phyloP scores from a whole-genome alignment of 1,284 basidiomycete genomes.

The Volvariella volvacea region DNA sequence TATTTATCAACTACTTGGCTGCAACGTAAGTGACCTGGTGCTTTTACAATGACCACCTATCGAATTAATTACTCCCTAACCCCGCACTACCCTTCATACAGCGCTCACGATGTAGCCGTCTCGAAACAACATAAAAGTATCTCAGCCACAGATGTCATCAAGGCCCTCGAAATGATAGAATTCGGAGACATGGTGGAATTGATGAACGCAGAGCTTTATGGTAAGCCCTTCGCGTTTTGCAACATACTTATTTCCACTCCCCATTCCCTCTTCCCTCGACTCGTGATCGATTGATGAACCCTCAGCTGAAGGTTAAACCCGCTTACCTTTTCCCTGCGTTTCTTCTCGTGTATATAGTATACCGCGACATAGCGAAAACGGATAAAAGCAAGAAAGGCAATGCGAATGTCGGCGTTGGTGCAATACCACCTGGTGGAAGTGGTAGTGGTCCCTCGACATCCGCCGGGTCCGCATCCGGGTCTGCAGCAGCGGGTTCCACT shows the following conservation, averaged over 20 bases:
- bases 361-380: slow-evolving; percentile 49
- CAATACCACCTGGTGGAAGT: slow-evolving; percentile 14
- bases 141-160: slow-evolving; percentile 82
- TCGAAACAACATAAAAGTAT: slow-evolving; percentile 85
- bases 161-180: slow-evolving; percentile 76
- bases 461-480: not conserved
- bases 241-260: not conserved
- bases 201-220: slow-evolving; percentile 66
- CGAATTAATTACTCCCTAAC: slow-evolving; percentile 1
- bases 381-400: slow-evolving; percentile 44
- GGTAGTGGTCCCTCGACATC: slow-evolving; percentile 13
- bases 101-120: slow-evolving; percentile 82
- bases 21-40: slow-evolving; percentile 48
- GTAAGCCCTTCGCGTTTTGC: slow-evolving; percentile 33
- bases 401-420: slow-evolving; percentile 18
- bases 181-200: slow-evolving; percentile 69
- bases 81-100: slow-evolving; percentile 22
- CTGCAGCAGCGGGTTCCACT: not conserved
- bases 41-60: slow-evolving; percentile 5
- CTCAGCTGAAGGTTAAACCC: not conserved
- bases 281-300: too few relatives aligned
- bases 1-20: slow-evolving; percentile 87
- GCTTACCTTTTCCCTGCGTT: not conserved
- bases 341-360: slow-evolving; percentile 31
- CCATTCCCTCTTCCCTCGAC: not conserved